phyloP scores from a whole-genome alignment of 1,284 basidiomycete species.

The Pseudozyma tsukubaensis region DNA sequence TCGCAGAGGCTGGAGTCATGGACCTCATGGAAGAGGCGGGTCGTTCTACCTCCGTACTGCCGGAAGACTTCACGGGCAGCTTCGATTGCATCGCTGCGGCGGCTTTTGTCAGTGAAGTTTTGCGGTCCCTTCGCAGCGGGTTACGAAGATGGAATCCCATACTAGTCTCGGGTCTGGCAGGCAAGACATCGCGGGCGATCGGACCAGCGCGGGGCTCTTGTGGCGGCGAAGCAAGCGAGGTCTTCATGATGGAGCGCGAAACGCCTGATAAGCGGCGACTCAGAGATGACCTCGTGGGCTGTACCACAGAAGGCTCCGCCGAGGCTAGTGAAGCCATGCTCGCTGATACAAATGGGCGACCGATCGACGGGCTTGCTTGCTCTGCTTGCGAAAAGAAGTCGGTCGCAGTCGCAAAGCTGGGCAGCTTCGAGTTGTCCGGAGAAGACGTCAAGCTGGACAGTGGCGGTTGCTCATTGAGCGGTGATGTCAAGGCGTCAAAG shows the following conservation, averaged over 20 bases:
- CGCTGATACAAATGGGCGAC: slow-evolving; percentile 10
- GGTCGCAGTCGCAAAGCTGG: slow-evolving; percentile 23
- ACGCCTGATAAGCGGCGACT: slow-evolving; percentile 29
- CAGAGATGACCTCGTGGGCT: slow-evolving; percentile 14
- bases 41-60: background rate
- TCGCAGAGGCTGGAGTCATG: slow-evolving; percentile 15
- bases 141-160: slow-evolving; percentile 38
- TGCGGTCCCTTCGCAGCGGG: slow-evolving; percentile 31
- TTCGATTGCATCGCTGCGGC: background rate
- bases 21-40: slow-evolving; percentile 1
- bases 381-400: slow-evolving; percentile 20
- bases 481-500: slow-evolving; percentile 38
- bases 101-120: slow-evolving; percentile 13
- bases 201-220: slow-evolving; percentile 9
- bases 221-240: slow-evolving; percentile 9
- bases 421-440: slow-evolving; percentile 18
- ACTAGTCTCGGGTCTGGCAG: slow-evolving; percentile 31
- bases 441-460: slow-evolving; percentile 2
- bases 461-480: slow-evolving; percentile 16
- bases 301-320: background rate
- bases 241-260: slow-evolving; percentile 2
- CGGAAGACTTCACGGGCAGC: background rate
- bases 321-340: slow-evolving; percentile 6
- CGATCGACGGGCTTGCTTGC: slow-evolving; percentile 4
- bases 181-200: background rate